Percentiles rank a stretch among this genome's conserved stretches.
phyloP scores from a whole-genome alignment of 108 stramenopile species.

The Cyclotella choctawhatcheeana region DNA sequence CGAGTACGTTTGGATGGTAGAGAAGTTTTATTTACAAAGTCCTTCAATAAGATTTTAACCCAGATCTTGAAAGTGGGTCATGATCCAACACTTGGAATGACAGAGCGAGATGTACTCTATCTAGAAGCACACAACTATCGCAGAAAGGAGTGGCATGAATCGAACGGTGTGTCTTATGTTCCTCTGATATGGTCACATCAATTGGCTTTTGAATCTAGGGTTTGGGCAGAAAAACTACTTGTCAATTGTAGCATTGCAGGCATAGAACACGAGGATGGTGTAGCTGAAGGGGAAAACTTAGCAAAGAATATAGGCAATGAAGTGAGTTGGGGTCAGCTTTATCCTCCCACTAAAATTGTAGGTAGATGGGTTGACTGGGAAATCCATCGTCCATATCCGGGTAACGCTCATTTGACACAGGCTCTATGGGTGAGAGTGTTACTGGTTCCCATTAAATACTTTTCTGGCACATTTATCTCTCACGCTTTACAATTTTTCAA shows the following conservation, averaged over 20 bases:
- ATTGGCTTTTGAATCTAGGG: slow-evolving; percentile 36
- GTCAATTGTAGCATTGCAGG: slow-evolving; percentile 24
- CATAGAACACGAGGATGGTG: slow-evolving; percentile 33
- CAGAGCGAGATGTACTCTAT: slow-evolving; percentile 35
- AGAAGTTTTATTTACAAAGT: slow-evolving; percentile 17
- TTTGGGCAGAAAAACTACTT: slow-evolving; percentile 46
- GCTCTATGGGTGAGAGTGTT: slow-evolving; percentile 31
- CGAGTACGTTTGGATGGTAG: slow-evolving; percentile 20
- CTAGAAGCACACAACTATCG: slow-evolving; percentile 46
- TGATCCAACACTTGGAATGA: slow-evolving; percentile 36
- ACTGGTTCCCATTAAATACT: no score
- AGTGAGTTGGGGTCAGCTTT: slow-evolving; percentile 36
- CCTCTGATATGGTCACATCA: slow-evolving; percentile 41
- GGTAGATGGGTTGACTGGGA: slow-evolving; percentile 43
- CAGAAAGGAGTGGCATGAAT: slow-evolving; percentile 29
- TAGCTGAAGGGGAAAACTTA: slow-evolving; percentile 24
- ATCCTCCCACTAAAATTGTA: slow-evolving; percentile 27
- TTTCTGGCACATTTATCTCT: no score
- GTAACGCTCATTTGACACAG: slow-evolving; percentile 24
- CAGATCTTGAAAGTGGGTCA: slow-evolving; percentile 37
- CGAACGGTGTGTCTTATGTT: slow-evolving; percentile 25
- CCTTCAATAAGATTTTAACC: slow-evolving; percentile 26
- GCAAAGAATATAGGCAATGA: slow-evolving; percentile 35
- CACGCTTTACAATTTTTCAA: no score
- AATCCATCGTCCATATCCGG: slow-evolving; percentile 15